Percentiles rank a stretch among this genome's conserved stretches.
These are phyloP conservation scores for Didymella keratinophila DNA, from an alignment of 2,329 filamentous ascomycete species.

Conservation along the genomic window DNA sequence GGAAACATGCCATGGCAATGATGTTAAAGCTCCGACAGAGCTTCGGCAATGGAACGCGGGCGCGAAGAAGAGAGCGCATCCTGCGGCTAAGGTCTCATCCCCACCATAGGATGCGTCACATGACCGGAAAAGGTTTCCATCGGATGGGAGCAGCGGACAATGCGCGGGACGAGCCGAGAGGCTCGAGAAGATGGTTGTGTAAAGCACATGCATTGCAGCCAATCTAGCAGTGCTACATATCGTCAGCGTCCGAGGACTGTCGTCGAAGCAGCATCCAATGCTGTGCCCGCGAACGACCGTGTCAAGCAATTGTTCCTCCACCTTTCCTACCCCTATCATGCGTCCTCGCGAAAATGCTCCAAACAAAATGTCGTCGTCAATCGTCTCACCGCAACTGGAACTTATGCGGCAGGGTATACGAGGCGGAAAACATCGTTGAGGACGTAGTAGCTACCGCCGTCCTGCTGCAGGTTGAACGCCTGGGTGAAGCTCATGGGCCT, in stretches of 20 bases:
- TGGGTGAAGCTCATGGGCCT: conserved; percentile 92
- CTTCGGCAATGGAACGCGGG: conserved; percentile 48
- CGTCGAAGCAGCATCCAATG: conserved; percentile 10
- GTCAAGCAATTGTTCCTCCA: conserved; percentile 19
- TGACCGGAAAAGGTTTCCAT: conserved; percentile 25
- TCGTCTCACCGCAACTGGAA: conserved; percentile 13
- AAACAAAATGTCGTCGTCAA: conserved; percentile 21
- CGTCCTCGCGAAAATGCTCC: conserved; percentile 27
- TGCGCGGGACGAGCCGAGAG: conserved; percentile 12
- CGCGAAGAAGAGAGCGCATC: conserved; percentile 27
- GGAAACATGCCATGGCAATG: conserved; percentile 30
- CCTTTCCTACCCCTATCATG: conserved; percentile 10
- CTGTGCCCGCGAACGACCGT: conserved; percentile 4
- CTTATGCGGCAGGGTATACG: conserved; percentile 66
- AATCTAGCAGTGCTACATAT: conserved; percentile 17
- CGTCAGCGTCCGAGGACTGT: conserved; percentile 4
- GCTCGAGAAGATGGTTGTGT: conserved; percentile 12
- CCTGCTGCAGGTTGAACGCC: conserved; percentile 82
- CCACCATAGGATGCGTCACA: conserved; percentile 16
- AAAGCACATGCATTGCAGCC: conserved; percentile 20
- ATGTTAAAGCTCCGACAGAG: conserved; percentile 37
- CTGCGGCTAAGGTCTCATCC: conserved; percentile 39
- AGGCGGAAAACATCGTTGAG: conserved; percentile 96
- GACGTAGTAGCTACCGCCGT: conserved; percentile 77
- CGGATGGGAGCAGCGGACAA: conserved; percentile 17